Conservation (phyloP, 306 rosid species). For the Astragalus glycyphyllos region DNA sequence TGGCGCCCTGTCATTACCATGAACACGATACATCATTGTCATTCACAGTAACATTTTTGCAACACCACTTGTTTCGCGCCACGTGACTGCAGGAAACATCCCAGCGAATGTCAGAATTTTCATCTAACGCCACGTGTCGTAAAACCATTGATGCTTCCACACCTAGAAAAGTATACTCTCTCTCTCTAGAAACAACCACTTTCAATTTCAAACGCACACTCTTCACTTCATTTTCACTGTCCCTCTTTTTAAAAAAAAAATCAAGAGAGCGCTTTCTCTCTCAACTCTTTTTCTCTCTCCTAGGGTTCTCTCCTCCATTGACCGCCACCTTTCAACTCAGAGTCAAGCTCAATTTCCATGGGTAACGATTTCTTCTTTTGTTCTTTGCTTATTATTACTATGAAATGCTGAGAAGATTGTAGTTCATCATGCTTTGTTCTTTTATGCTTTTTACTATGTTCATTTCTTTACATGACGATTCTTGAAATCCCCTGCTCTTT, state of each 20-base stretch:
- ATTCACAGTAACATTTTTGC: background rate
- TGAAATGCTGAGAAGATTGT: conserved; percentile 20
- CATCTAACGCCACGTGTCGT: background rate
- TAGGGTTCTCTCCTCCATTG: conserved; percentile 57
- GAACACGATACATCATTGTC: background rate
- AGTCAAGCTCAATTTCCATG: conserved; percentile 39
- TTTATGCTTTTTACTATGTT: background rate
- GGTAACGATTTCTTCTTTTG: conserved; percentile 19
- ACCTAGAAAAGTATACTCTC: too few relatives aligned
- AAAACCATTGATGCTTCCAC: too few relatives aligned
- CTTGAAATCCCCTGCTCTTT: background rate
- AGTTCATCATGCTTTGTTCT: background rate
- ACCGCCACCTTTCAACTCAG: background rate
- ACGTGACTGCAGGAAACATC: background rate
- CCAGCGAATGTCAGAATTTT: background rate
- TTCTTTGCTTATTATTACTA: conserved; percentile 5
- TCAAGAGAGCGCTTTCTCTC: conserved; percentile 1
- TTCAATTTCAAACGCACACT: conserved; percentile 55
- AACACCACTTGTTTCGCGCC: background rate
- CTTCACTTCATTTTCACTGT: conserved; percentile 37
- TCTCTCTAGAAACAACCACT: background rate
- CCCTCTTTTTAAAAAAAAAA: conserved; percentile 38
- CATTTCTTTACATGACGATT: background rate
- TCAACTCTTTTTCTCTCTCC: conserved; percentile 34
- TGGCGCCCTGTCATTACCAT: too few relatives aligned